Percentiles rank a stretch among this genome's conserved stretches.
Evolutionary conservation across 257 asterid genomes (phyloP).

Genomic region (Rubia yunnanensis): DNA sequence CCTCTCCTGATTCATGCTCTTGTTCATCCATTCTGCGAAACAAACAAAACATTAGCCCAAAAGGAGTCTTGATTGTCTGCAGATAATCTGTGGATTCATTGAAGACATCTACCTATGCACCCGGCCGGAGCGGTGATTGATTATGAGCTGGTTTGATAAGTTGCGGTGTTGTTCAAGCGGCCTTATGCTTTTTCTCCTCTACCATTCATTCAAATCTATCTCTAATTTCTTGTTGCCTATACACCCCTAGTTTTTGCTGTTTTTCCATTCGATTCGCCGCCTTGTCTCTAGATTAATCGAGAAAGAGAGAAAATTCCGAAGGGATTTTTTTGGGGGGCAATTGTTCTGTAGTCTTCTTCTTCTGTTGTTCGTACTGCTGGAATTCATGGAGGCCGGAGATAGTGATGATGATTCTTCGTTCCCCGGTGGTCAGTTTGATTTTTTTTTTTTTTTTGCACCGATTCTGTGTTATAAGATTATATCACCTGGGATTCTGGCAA

Average conservation of each 20-base stretch:
- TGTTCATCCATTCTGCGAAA: background rate
- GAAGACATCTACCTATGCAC: conserved; percentile 58
- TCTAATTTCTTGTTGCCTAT: conserved; percentile 96
- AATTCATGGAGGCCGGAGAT: conserved; percentile 45
- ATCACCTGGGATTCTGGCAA: background rate
- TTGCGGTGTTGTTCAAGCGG: conserved; percentile 70
- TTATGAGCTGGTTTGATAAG: conserved; percentile 79
- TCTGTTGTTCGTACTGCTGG: conserved; percentile 3
- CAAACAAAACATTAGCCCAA: too few species aligned
- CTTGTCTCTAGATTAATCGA: background rate
- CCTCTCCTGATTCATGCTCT: background rate
- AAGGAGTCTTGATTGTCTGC: background rate
- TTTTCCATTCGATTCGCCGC: background rate
- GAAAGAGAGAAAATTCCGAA: background rate
- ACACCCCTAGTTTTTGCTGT: conserved; percentile 40
- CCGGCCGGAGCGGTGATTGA: conserved; percentile 41
- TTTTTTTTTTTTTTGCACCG: background rate
- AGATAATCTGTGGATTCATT: background rate
- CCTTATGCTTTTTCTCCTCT: conserved; percentile 74
- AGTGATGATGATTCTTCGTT: conserved; percentile 33
- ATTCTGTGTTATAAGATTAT: background rate
- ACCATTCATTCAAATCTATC: conserved; percentile 71
- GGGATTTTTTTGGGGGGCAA: background rate
- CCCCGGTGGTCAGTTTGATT: conserved; percentile 38
- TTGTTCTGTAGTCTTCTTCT: conserved; percentile 3